A percentile compares a stretch with the other conserved stretches of the same genome.
These are phyloP conservation scores for Venturia pyrina DNA, from an alignment of 2,329 filamentous ascomycete genomes.

Conservation along the genomic window DNA sequence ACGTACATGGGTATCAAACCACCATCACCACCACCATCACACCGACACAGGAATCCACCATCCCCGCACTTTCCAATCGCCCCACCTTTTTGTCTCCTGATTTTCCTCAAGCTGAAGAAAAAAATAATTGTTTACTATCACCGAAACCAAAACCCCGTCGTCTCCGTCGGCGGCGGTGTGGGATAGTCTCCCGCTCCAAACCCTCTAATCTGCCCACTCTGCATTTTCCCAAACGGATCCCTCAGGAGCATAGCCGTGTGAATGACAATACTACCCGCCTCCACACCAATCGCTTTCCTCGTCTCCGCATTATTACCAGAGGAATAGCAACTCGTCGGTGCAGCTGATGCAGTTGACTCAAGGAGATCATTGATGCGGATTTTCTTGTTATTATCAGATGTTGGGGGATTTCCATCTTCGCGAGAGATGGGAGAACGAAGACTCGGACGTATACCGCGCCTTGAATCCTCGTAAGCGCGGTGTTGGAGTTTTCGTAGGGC, in stretches of 20 bases:
- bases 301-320: neutral
- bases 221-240: slow-evolving; percentile 9
- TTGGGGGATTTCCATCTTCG: too few relatives aligned
- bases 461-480: neutral
- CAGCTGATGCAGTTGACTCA: neutral
- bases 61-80: too few relatives aligned
- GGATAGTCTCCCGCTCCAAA: neutral
- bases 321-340: neutral
- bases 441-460: neutral
- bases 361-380: slow-evolving; percentile 6
- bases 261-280: neutral
- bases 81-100: too few relatives aligned
- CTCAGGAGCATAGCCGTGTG: neutral
- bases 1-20: too few relatives aligned
- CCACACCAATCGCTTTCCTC: slow-evolving; percentile 1
- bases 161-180: neutral
- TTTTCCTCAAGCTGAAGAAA: too few relatives aligned
- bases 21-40: too few relatives aligned
- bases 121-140: too few relatives aligned
- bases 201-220: neutral
- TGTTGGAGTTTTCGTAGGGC: neutral
- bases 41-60: too few relatives aligned
- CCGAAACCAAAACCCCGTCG: neutral
- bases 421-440: too few relatives aligned
- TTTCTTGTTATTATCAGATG: neutral